Evolutionary conservation across 2,329 filamentous ascomycete species (phyloP), one percentile per base, ranked within the genome.

Genomic region (Didymella exigua): DNA sequence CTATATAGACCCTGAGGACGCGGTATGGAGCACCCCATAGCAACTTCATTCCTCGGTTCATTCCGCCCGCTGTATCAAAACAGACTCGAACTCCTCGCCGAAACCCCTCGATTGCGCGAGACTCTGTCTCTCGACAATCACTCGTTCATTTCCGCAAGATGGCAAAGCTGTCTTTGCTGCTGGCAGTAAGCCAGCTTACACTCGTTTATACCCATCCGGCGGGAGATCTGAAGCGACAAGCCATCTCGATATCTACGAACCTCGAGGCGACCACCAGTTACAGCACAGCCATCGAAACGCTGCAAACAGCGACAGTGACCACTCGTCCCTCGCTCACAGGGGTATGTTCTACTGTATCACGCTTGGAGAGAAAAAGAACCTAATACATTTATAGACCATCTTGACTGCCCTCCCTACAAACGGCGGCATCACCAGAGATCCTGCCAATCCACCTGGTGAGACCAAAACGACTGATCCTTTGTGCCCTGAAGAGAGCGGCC

Each of bases 191-290:
- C 54, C 66, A 67, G 24, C 54, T 65, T 23, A 53, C 60, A 27
- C 54, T 66, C 41, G 59, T 72, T 58, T 50, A 67, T 43, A 58
- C 59, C 19, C 49, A 67, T 21, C 71, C 72, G 18, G 58, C 68
- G 10, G 42, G 38, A 4, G 62, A 63, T 36, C 19, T 44, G n/a
- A 57, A 56, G 48, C 58, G 54, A 38, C 42, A 59, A 11, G 14
- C 53, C 1, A 62, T 73, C 19, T 63, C 64, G 0, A 27, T 70
- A 5, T 64, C 67, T 1, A 58, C 63, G 8, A 51, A 58, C 14
- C 21, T 69, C 7, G 52, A 58, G 2, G 62, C 66, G 8, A 74
- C 71, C 1, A 74, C 68, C 16, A 73, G 66, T 48, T 75, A 72
- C 45, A 71, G 60, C 21, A 68, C 61, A 30, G 47, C 59, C 3